Percentiles rank a stretch among this genome's conserved stretches.
Conservation (phyloP, 1,284 basidiomycete species). For the Cutaneotrichosporon sp. region DNA sequence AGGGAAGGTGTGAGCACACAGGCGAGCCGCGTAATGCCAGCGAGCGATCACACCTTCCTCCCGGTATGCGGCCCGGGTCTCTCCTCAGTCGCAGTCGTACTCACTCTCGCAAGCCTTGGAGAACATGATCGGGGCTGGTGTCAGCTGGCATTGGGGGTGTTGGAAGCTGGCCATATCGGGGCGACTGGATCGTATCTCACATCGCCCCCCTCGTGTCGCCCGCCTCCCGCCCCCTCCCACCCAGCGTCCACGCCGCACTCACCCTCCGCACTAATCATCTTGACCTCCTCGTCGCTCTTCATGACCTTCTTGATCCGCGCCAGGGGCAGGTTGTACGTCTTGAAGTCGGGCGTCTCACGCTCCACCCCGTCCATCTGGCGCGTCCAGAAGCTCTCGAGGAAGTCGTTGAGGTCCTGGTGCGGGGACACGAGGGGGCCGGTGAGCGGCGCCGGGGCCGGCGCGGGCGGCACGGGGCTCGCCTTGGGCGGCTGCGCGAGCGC, state of each 20-base stretch:
- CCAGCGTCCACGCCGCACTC: too few relatives aligned
- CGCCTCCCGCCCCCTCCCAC: too few relatives aligned
- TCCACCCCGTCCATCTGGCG: conserved; percentile 53
- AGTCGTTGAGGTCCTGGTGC: conserved; percentile 49
- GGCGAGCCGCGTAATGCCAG: too few relatives aligned
- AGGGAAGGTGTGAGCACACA: too few relatives aligned
- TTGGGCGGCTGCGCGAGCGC: conserved; percentile 1
- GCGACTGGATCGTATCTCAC: too few relatives aligned
- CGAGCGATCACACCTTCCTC: neutral
- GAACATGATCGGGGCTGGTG: conserved; percentile 81
- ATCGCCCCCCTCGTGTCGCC: too few relatives aligned
- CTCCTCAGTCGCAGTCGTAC: too few relatives aligned
- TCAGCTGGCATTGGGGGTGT: too few relatives aligned
- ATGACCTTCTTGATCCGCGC: conserved; percentile 97
- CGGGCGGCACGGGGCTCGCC: too few relatives aligned
- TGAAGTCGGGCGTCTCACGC: conserved; percentile 47
- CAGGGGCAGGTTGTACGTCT: conserved; percentile 55
- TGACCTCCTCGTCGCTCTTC: conserved; percentile 96
- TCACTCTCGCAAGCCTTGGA: conserved; percentile 94
- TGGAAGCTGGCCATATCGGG: too few relatives aligned
- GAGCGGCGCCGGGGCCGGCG: conserved; percentile 8
- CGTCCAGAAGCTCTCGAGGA: conserved; percentile 52
- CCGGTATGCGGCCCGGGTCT: too few relatives aligned
- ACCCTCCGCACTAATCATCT: conserved; percentile 97
- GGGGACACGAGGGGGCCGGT: conserved; percentile 41